Percentiles rank a stretch among this genome's conserved stretches.
These are phyloP conservation scores for Solidago caesia DNA, from an alignment of 129 eudicot genomes.

Conservation along the genomic window DNA sequence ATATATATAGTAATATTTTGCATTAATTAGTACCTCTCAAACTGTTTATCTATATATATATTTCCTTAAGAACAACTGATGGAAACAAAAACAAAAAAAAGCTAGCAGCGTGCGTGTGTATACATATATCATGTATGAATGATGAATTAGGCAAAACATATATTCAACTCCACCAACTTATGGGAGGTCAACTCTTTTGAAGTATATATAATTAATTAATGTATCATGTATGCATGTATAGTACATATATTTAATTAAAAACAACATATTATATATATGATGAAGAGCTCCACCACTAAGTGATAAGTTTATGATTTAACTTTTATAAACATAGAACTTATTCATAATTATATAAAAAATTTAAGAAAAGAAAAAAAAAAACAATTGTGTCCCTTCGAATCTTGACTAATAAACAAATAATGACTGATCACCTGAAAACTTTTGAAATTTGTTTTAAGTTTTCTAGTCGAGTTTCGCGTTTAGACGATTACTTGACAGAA, in stretches of 20 bases:
- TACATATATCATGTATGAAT: too few relatives aligned
- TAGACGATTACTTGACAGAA: background rate
- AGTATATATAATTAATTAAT: background rate
- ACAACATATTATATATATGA: background rate
- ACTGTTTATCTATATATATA: too few relatives aligned
- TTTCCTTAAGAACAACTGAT: background rate
- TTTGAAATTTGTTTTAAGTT: background rate
- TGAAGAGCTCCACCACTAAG: conserved; percentile 35
- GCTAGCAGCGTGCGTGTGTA: background rate
- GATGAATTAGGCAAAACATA: background rate
- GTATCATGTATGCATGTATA: background rate
- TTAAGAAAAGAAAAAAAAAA: background rate
- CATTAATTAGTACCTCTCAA: background rate
- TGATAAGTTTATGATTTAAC: background rate
- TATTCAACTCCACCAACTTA: conserved; percentile 17
- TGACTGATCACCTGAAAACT: conserved; percentile 6
- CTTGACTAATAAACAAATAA: background rate
- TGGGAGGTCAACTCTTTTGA: conserved; percentile 16
- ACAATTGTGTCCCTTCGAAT: background rate
- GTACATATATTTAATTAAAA: background rate
- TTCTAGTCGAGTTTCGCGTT: background rate
- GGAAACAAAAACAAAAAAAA: background rate
- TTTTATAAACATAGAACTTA: background rate
- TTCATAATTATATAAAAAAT: background rate
- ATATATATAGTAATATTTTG: background rate